Evolutionary conservation across 2,329 filamentous ascomycete genomes (phyloP), one percentile per base, ranked within the genome.

Genomic region (Fusarium sambucinum): DNA sequence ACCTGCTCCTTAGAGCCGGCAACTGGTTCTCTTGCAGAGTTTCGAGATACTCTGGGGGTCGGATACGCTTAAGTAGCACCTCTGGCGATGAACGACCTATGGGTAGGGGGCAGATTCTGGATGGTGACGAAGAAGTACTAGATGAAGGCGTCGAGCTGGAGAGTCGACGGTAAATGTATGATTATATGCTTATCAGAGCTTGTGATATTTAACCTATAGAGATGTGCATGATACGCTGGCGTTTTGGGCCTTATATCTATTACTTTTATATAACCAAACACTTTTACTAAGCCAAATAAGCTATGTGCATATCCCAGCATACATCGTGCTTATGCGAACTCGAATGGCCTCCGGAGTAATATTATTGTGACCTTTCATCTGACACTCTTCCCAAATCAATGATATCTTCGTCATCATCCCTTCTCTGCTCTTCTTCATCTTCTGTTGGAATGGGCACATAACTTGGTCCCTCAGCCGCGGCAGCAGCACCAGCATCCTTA

Each of bases 1-100:
- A 76, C 8, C 66, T 85, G 9, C 82, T 92, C 40, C 83, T 81
- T 55, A 79, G 77, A 14, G 80, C 83, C 1, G 87, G 84, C 0
- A 80, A 78, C 6, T 92, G 90, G 89, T 77, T 91, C 16, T 85
- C 86, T 7, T 84, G 83, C 52, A 85, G 83, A 63, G 77, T 91
- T 3, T 80, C 82, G 42, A 81, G 77, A 41, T 80, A 81, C 8
- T 87, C 85, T 1, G 82, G 88, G 1, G 89, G 89, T 1, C 81
- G 86, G 64, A 86, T 91, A 64, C 81, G 81, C 59, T 77, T 91
- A 14, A 81, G 79, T 47, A 75, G 73, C 35, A 77, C 76, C 50
- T 74, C 75, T 62, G 81, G 81, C 23, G 80, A 80, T 60, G 67
- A 76, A 51, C 62, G 74, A 59, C 68, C 71, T 37, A 59, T 75